Evolutionary conservation across 2,329 filamentous ascomycete genomes (phyloP).

Genomic region (Colletotrichum eremochloae): DNA sequence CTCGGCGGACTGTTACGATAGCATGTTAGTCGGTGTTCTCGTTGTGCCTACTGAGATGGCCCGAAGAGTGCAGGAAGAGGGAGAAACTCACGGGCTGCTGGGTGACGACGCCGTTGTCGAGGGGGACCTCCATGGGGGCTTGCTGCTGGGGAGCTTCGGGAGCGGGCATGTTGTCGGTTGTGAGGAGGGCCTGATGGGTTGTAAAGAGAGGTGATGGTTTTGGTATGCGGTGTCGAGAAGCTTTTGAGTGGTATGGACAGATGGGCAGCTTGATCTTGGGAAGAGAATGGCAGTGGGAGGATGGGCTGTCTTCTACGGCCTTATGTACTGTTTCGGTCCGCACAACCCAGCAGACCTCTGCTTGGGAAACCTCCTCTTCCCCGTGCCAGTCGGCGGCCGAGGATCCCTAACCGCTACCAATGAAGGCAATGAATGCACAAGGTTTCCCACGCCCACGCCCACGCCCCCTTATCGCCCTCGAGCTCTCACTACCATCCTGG

Average conservation of each 20-base stretch:
- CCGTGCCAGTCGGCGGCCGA: slow-evolving; percentile 29
- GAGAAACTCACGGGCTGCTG: slow-evolving; percentile 57
- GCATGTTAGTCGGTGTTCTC: not conserved
- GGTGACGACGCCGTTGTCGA: slow-evolving; percentile 53
- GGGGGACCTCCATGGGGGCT: slow-evolving; percentile 57
- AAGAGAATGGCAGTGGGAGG: not conserved
- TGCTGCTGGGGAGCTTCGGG: slow-evolving; percentile 58
- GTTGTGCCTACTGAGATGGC: not conserved
- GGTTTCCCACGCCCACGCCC: not conserved
- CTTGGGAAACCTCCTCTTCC: slow-evolving; percentile 2
- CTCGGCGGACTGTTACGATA: slow-evolving; percentile 9
- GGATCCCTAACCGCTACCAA: slow-evolving; percentile 22
- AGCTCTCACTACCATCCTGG: slow-evolving; percentile 14
- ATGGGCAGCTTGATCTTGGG: slow-evolving; percentile 3
- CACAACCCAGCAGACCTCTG: slow-evolving; percentile 13
- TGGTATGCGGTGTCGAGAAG: not conserved
- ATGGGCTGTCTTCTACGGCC: slow-evolving; percentile 7
- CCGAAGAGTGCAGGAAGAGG: too few relatives aligned
- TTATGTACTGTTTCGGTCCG: slow-evolving; percentile 32
- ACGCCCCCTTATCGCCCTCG: slow-evolving; percentile 13
- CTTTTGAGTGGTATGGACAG: not conserved
- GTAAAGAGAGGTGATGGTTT: not conserved
- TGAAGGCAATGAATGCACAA: not conserved
- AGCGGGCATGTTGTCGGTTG: slow-evolving; percentile 54
- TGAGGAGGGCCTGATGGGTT: not conserved